phyloP scores from a whole-genome alignment of 2,329 filamentous ascomycete species.

The Zasmidium cellare region DNA sequence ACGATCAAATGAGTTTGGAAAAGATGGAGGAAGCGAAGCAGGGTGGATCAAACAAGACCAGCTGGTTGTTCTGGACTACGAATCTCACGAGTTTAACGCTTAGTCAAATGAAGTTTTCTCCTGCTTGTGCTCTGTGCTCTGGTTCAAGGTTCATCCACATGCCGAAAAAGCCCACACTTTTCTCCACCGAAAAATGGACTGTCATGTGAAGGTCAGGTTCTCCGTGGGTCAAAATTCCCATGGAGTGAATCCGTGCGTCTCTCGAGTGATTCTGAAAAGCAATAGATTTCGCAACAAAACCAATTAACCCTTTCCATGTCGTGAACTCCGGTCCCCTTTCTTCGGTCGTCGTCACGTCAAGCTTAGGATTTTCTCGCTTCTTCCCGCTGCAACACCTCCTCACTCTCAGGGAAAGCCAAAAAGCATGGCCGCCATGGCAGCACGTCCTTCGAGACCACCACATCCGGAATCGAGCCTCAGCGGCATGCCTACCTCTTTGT shows the following conservation, averaged over 20 bases:
- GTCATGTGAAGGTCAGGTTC: background rate
- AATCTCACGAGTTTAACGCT: background rate
- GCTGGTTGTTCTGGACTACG: background rate
- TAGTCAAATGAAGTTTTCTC: background rate
- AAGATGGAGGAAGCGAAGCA: background rate
- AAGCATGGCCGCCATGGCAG: too few species aligned
- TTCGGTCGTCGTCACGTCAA: background rate
- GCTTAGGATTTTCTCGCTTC: too few species aligned
- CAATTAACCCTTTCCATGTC: background rate
- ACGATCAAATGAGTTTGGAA: background rate
- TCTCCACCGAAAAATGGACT: background rate
- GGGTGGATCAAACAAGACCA: background rate
- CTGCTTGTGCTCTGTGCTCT: background rate
- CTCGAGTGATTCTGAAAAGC: background rate
- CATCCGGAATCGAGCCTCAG: background rate
- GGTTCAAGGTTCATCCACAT: background rate
- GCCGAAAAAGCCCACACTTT: background rate
- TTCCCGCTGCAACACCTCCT: too few species aligned
- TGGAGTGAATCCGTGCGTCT: background rate
- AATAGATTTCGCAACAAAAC: background rate
- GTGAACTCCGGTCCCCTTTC: background rate
- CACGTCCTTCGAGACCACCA: too few species aligned
- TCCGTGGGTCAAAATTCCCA: background rate
- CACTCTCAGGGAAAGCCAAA: too few species aligned
- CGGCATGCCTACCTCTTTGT: constrained; percentile 9